phyloP scores from a whole-genome alignment of 2,329 filamentous ascomycete species.

The Talaromyces sp. region DNA sequence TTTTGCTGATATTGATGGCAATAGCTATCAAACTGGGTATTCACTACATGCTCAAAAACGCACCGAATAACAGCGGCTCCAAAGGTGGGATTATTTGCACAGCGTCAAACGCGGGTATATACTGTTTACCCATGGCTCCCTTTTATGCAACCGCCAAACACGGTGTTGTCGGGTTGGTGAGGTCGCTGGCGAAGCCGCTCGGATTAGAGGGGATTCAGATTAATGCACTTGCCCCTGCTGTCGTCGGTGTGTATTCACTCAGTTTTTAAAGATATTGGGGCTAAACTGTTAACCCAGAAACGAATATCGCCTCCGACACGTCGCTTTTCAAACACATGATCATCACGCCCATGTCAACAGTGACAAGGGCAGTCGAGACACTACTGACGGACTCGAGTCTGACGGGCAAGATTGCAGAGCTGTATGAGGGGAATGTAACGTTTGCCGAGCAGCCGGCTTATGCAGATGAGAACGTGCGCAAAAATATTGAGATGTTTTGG shows the following conservation, averaged over 20 bases:
- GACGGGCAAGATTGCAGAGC: slow-evolving; percentile 47
- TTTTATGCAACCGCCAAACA: slow-evolving; percentile 47
- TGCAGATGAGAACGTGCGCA: slow-evolving; percentile 45
- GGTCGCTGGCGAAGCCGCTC: slow-evolving; percentile 41
- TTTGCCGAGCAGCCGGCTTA: slow-evolving; percentile 40
- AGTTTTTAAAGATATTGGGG: not conserved
- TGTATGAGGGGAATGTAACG: slow-evolving; percentile 46
- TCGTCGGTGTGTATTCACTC: slow-evolving; percentile 37
- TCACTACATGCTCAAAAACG: slow-evolving; percentile 48
- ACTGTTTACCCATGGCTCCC: slow-evolving; percentile 48
- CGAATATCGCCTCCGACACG: slow-evolving; percentile 42
- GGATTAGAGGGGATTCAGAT: slow-evolving; percentile 43
- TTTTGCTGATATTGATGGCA: not conserved
- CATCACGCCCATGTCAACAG: slow-evolving; percentile 48
- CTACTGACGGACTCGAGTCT: slow-evolving; percentile 37
- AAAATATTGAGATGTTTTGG: slow-evolving; percentile 47
- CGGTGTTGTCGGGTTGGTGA: slow-evolving; percentile 47
- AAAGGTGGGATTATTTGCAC: slow-evolving; percentile 49
- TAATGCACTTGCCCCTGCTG: slow-evolving; percentile 48
- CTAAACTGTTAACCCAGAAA: slow-evolving; percentile 26
- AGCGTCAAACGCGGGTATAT: slow-evolving; percentile 50
- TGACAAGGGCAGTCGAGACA: slow-evolving; percentile 39
- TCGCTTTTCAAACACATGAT: slow-evolving; percentile 46
- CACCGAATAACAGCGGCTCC: slow-evolving; percentile 14
- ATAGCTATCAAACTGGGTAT: slow-evolving; percentile 46